phyloP scores from a whole-genome alignment of 169 alveolate genomes.

The Toxoplasma gondii region DNA sequence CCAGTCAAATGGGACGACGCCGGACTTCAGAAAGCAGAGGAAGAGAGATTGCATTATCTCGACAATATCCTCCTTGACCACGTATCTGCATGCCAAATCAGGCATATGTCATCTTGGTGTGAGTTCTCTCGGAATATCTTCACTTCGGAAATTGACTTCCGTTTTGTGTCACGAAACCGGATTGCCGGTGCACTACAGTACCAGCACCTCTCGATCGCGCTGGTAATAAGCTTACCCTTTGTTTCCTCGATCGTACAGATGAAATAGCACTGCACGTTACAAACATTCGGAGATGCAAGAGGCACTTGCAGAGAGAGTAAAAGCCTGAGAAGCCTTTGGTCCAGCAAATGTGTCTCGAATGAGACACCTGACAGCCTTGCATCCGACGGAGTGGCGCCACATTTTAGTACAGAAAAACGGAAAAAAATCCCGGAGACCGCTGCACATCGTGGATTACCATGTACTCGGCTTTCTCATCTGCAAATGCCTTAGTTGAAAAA shows the following conservation, averaged over 20 bases:
- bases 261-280: constrained; percentile 63
- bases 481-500: no score
- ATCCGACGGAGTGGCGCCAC: background rate
- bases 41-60: constrained; percentile 65
- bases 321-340: background rate
- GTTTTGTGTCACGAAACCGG: background rate
- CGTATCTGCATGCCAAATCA: constrained; percentile 44
- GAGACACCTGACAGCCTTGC: background rate
- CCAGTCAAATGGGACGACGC: constrained; percentile 65
- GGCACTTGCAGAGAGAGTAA: background rate
- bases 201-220: background rate
- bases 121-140: background rate
- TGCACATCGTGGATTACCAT: no score
- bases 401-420: background rate
- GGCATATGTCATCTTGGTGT: background rate
- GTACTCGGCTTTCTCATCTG: no score
- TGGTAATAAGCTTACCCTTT: constrained; percentile 61
- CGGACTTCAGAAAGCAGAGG: constrained; percentile 65
- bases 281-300: background rate
- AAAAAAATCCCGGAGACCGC: no score
- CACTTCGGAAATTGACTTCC: background rate
- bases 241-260: constrained; percentile 66
- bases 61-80: constrained; percentile 62
- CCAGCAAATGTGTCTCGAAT: background rate
- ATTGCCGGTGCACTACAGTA: background rate